phyloP scores from a whole-genome alignment of 768 basidiomycete species.

The Lentinus tigrinus region DNA sequence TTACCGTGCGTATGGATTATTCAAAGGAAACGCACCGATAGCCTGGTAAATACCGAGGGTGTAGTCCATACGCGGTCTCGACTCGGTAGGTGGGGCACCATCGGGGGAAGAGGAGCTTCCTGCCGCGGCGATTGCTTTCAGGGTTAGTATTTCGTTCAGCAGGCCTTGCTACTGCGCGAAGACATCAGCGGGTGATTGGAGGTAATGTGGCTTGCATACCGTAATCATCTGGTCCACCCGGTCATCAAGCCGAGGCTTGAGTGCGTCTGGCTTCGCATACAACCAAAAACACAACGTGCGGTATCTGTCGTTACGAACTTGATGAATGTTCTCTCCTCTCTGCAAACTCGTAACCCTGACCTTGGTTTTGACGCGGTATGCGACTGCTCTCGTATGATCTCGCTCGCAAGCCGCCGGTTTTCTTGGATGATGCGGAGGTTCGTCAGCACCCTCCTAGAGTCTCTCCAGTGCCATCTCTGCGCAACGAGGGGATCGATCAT shows the following conservation, averaged over 20 bases:
- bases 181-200: background rate
- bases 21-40: conserved; percentile 58
- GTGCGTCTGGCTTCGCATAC: conserved; percentile 61
- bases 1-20: no score
- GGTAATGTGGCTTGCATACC: conserved; percentile 40
- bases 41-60: conserved; percentile 91
- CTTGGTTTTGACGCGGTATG: conserved; percentile 45
- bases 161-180: conserved; percentile 61
- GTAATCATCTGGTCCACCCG: conserved; percentile 90
- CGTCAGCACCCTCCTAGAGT: conserved; percentile 86
- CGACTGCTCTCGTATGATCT: conserved; percentile 66
- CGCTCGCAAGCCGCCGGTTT: conserved; percentile 60
- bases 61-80: conserved; percentile 43
- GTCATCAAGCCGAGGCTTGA: conserved; percentile 69
- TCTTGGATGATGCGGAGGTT: conserved; percentile 78
- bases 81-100: background rate
- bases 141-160: conserved; percentile 68
- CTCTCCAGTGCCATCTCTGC: conserved; percentile 93
- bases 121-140: conserved; percentile 36
- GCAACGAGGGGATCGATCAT: conserved; percentile 73
- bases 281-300: conserved; percentile 90
- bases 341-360: conserved; percentile 29
- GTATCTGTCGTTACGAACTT: conserved; percentile 51
- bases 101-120: background rate
- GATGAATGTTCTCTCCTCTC: background rate